Base-by-base conservation (phyloP, 208 protist genomes). In the Crithidia acanthocephali region DNA sequence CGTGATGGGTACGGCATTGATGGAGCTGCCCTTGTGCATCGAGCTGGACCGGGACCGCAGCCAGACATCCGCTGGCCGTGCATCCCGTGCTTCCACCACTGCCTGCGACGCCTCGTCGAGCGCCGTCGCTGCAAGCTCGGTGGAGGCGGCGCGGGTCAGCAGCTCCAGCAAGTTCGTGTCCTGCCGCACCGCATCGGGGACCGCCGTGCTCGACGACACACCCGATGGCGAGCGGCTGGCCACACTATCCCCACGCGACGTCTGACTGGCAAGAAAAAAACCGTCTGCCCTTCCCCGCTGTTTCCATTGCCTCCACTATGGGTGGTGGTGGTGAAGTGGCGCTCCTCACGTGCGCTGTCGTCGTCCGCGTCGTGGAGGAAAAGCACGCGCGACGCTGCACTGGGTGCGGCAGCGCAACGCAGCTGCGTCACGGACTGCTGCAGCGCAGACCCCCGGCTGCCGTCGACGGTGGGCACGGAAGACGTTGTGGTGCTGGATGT, bases 121-220 rank as follows among this genome's bases (percentile, higher is more conserved):
- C 5, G 13, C 2, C 0, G 32, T 33, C 20, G 11, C 61, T 2
- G 47, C 48, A 48, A 32, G 1, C 2, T 68, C 62, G 6, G 37
- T 25, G 10, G 61, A 69, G 22, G 44, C 53, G 25, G 62, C 62
- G 45, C 61, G 44, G 1, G 47, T 50, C 4, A 65, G 44, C 9
- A 69, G 55, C n/a, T 68, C 45, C 0, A 76, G 18, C 20, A 69
- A 47, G 27, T 22, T n/a, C 1, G 28, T 16, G 22, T 68, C 62
- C 15, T 28, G 52, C 5, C 35, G 7, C 32, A 10, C 20, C 18
- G 25, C 10, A 1, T 51, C 22, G 1, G 62, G 62, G n/a, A 53
- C 33, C 33, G 48, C 48, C 11, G 62, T 58, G 9, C 33, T 33
- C 1, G 20, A 44, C 2, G 48, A 68, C 20, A 33, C 30, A 6